These are phyloP conservation scores for Myrmaecium sp. DNA, from an alignment of 2,329 filamentous ascomycete species.

Conservation along the genomic window DNA sequence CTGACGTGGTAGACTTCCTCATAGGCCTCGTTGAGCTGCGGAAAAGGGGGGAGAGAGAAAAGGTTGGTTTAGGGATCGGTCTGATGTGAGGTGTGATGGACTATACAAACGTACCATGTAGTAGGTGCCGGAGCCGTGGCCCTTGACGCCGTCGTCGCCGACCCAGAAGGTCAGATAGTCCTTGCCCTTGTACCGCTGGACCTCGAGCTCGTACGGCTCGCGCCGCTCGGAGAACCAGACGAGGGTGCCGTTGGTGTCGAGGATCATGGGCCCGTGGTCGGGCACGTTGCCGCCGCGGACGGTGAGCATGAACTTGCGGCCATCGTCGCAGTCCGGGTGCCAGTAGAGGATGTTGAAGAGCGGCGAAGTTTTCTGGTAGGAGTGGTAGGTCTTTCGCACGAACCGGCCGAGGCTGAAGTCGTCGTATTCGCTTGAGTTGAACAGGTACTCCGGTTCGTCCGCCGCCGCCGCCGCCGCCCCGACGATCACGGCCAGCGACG, in stretches of 20 bases:
- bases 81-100: slow-evolving; percentile 8
- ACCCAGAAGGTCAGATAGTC: slow-evolving; percentile 23
- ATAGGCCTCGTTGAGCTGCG: slow-evolving; percentile 7
- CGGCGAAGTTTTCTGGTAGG: no score
- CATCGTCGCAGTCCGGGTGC: slow-evolving; percentile 5
- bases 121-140: slow-evolving; percentile 17
- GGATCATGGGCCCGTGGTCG: slow-evolving; percentile 17
- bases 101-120: slow-evolving; percentile 13
- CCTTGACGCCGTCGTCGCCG: slow-evolving; percentile 15
- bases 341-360: slow-evolving; percentile 6
- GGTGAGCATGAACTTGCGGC: slow-evolving; percentile 6
- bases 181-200: slow-evolving; percentile 17
- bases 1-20: slow-evolving; percentile 6
- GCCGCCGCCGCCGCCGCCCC: no score
- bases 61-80: slow-evolving; percentile 4
- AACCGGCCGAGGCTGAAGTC: no score
- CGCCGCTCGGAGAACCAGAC: slow-evolving; percentile 17
- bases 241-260: slow-evolving; percentile 15
- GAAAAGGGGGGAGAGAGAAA: background rate
- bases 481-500: no score
- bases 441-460: no score
- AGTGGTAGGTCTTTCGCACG: no score
- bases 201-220: slow-evolving; percentile 11
- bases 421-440: no score
- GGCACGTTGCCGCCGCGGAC: slow-evolving; percentile 5